phyloP scores from a whole-genome alignment of 768 basidiomycete species.

The Suillus fuscotomentosus region DNA sequence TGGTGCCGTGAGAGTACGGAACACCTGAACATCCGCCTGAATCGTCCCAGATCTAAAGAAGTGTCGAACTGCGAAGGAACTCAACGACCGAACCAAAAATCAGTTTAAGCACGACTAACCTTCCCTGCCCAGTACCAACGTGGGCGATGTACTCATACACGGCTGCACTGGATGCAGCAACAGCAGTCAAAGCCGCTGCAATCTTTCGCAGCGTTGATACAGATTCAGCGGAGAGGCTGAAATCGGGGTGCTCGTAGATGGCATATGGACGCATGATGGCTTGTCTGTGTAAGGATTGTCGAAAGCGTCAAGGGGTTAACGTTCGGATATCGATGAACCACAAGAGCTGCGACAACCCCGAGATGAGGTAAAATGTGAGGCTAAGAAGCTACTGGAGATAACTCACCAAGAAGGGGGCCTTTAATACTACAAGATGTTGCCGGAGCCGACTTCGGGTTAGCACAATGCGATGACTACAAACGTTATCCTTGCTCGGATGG shows the following conservation, averaged over 20 bases:
- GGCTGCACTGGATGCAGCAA: slow-evolving; percentile 32
- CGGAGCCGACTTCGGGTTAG: slow-evolving; percentile 2
- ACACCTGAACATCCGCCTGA: background rate
- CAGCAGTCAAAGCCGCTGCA: slow-evolving; percentile 25
- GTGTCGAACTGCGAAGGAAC: background rate
- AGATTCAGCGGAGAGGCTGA: slow-evolving; percentile 22
- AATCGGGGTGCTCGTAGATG: slow-evolving; percentile 32
- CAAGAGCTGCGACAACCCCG: background rate
- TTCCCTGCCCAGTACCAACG: slow-evolving; percentile 9
- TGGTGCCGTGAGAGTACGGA: background rate
- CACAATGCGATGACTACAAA: background rate
- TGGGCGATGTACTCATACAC: slow-evolving; percentile 27
- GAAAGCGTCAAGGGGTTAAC: background rate
- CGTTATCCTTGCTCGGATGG: slow-evolving; percentile 4
- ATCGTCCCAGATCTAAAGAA: background rate
- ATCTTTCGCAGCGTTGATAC: slow-evolving; percentile 22
- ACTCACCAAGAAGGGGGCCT: background rate
- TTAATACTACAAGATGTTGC: background rate
- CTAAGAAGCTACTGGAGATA: background rate
- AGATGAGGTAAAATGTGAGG: background rate
- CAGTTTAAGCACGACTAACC: slow-evolving; percentile 13
- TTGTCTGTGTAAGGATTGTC: background rate
- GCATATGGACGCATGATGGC: slow-evolving; percentile 31
- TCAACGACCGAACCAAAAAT: background rate
- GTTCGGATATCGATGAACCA: background rate